phyloP scores from a whole-genome alignment of 208 protist species.

The Trichomonas vaginalis region DNA sequence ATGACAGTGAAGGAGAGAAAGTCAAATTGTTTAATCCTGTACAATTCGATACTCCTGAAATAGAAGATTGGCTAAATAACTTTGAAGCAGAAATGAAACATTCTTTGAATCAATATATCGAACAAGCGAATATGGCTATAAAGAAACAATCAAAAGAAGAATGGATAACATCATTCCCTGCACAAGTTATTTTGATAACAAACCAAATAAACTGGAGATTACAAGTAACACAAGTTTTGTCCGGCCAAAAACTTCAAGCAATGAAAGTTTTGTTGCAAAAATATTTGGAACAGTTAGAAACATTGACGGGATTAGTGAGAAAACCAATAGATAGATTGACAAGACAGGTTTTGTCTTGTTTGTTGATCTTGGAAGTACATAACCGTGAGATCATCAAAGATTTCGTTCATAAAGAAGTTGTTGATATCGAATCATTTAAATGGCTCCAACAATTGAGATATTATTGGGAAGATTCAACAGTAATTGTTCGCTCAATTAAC shows the following conservation, averaged over 20 bases:
- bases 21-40: constrained; percentile 26
- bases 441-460: constrained; percentile 82
- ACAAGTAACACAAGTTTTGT: constrained; percentile 64
- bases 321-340: not conserved
- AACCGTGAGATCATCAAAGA: constrained; percentile 36
- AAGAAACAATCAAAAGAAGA: constrained; percentile 40
- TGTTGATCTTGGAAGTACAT: constrained; percentile 56
- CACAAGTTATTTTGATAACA: constrained; percentile 67
- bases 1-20: constrained; percentile 37
- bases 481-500: constrained; percentile 37
- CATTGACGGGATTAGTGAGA: not conserved
- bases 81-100: constrained; percentile 53
- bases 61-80: constrained; percentile 86
- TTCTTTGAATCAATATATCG: not conserved
- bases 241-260: constrained; percentile 9
- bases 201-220: constrained; percentile 72
- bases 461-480: constrained; percentile 61
- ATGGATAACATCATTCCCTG: constrained; percentile 70
- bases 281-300: constrained; percentile 32
- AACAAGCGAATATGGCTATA: not conserved
- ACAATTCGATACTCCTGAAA: constrained; percentile 45
- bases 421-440: constrained; percentile 67
- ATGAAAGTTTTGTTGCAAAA: constrained; percentile 20
- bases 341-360: constrained; percentile 17
- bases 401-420: constrained; percentile 62